These are phyloP conservation scores for Emydomyces testavorans DNA, from an alignment of 2,329 filamentous ascomycete species.

Conservation along the genomic window DNA sequence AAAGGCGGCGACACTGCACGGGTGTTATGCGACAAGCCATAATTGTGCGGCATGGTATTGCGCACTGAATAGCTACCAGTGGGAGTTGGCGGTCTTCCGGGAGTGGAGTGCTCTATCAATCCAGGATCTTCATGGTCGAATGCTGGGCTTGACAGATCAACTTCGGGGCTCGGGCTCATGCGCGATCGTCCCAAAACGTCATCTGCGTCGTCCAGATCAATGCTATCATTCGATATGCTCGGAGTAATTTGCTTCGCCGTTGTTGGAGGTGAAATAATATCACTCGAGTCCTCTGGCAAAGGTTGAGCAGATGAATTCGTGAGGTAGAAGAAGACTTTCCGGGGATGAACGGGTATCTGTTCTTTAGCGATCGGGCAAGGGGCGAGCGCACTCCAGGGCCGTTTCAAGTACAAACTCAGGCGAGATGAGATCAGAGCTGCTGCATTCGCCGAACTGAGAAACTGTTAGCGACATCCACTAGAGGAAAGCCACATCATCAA, in stretches of 20 bases:
- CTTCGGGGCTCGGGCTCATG: conserved; percentile 81
- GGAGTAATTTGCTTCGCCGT: conserved; percentile 63
- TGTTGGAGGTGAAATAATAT: conserved; percentile 39
- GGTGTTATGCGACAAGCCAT: conserved; percentile 50
- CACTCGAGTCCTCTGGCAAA: conserved; percentile 55
- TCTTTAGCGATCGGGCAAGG: conserved; percentile 89
- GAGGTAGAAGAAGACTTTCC: conserved; percentile 92
- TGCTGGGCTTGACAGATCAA: conserved; percentile 78
- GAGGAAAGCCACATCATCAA: conserved; percentile 17
- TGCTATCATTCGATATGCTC: conserved; percentile 60
- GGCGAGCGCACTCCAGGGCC: conserved; percentile 63
- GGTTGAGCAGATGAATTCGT: conserved; percentile 77
- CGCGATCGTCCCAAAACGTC: conserved; percentile 52
- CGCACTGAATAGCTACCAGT: conserved; percentile 10
- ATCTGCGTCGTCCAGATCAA: conserved; percentile 39
- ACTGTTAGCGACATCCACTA: conserved; percentile 19
- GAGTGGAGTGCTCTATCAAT: conserved; percentile 19
- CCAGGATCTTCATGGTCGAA: conserved; percentile 56
- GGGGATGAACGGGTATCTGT: conserved; percentile 80
- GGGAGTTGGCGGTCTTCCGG: conserved; percentile 10
- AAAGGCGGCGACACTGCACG: conserved; percentile 31
- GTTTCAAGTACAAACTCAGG: conserved; percentile 78
- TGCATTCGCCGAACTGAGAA: conserved; percentile 76
- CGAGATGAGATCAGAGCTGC: conserved; percentile 91
- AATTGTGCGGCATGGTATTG: conserved; percentile 36